Evolutionary conservation across 2,329 filamentous ascomycete genomes (phyloP).

Genomic region (Fusarium sp.): DNA sequence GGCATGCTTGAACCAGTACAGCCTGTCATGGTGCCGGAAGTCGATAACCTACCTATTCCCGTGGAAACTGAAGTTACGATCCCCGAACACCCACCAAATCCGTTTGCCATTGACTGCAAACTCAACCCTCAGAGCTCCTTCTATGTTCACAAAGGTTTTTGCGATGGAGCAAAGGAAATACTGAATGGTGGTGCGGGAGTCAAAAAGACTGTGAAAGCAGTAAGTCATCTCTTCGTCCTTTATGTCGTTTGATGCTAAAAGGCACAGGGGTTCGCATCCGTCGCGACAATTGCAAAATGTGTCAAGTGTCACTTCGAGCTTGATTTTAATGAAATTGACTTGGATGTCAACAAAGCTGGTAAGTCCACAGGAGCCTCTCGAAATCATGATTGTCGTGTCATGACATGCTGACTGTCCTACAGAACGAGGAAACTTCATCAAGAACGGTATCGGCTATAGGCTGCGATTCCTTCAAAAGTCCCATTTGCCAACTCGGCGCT

Average conservation of each 20-base stretch:
- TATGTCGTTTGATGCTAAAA: conserved; percentile 1
- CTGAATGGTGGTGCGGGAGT: conserved; percentile 62
- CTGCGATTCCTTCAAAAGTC: conserved; percentile 68
- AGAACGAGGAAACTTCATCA: conserved; percentile 62
- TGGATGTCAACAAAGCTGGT: conserved; percentile 63
- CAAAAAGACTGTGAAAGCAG: conserved; percentile 63
- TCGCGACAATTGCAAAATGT: conserved; percentile 62
- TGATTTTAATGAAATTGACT: conserved; percentile 64
- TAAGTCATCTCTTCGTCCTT: conserved; percentile 43
- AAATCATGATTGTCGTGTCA: background rate
- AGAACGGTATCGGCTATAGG: conserved; percentile 61
- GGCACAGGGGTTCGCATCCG: conserved; percentile 55
- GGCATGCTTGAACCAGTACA: conserved; percentile 18
- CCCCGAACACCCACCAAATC: conserved; percentile 33
- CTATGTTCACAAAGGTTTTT: conserved; percentile 65
- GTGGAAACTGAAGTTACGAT: conserved; percentile 35
- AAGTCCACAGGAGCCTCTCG: conserved; percentile 33
- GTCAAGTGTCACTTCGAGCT: conserved; percentile 65
- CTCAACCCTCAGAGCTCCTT: conserved; percentile 63
- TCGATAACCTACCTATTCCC: conserved; percentile 44
- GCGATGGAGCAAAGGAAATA: conserved; percentile 64
- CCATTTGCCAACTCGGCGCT: conserved; percentile 61
- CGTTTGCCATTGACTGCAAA: conserved; percentile 51
- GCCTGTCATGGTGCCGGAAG: conserved; percentile 20
- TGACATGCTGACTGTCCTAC: conserved; percentile 18